A percentile compares a stretch with the other conserved stretches of the same genome.
Conservation (phyloP, 257 asterid genomes). For the Solanum chiquidenum region DNA sequence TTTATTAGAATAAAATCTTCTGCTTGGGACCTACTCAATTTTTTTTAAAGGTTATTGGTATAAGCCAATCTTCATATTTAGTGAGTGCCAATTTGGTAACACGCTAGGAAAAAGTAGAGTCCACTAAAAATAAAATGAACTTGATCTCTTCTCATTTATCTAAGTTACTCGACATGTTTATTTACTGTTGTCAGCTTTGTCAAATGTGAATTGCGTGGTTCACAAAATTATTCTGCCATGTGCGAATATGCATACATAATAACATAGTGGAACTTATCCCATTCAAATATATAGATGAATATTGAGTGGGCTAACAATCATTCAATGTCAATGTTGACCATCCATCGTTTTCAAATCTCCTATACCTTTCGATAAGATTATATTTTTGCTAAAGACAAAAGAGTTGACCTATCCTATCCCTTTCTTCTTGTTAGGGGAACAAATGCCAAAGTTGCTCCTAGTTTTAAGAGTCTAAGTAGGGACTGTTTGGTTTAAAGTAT, state of each 20-base stretch:
- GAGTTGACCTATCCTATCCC: background rate
- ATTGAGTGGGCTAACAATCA: background rate
- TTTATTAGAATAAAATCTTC: background rate
- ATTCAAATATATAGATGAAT: background rate
- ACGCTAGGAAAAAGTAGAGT: background rate
- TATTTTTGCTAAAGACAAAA: background rate
- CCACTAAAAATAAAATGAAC: background rate
- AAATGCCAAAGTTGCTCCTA: background rate
- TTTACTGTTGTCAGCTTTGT: background rate
- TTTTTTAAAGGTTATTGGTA: background rate
- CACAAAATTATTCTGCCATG: background rate
- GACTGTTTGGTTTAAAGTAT: background rate
- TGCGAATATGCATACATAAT: background rate
- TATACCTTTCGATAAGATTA: background rate
- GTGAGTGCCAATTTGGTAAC: background rate
- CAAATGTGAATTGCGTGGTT: background rate
- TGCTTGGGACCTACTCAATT: background rate
- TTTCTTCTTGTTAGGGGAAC: background rate
- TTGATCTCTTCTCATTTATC: background rate
- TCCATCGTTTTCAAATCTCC: background rate
- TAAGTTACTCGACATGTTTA: background rate
- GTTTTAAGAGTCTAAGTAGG: background rate
- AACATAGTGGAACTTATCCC: background rate
- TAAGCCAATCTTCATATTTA: background rate
- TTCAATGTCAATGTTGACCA: background rate